Evolutionary conservation across 768 basidiomycete genomes (phyloP).

Genomic region (Suillus subluteus): DNA sequence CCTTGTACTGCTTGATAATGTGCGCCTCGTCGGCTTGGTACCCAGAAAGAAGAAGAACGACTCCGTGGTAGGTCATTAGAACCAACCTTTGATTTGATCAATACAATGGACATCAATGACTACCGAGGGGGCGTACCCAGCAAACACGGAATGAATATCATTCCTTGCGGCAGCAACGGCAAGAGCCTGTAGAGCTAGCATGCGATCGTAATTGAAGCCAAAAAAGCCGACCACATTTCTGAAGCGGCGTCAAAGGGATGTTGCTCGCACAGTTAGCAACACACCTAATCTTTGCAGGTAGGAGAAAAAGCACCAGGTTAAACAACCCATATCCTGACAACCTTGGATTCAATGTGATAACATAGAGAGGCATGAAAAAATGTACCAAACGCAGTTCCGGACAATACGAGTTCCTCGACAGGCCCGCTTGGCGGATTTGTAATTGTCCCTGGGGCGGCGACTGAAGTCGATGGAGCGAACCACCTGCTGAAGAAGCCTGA

Average conservation of each 20-base stretch:
- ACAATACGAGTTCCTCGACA: constrained; percentile 72
- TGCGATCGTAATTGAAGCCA: constrained; percentile 75
- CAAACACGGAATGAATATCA: constrained; percentile 78
- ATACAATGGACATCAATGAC: background rate
- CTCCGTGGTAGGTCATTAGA: constrained; percentile 80
- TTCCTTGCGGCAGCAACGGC: constrained; percentile 65
- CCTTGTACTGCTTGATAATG: constrained; percentile 63
- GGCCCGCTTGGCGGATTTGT: constrained; percentile 49
- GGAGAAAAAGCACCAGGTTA: constrained; percentile 77
- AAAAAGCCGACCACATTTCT: constrained; percentile 76
- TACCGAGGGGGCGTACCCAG: constrained; percentile 53
- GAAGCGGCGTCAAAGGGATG: constrained; percentile 5
- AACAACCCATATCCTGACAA: constrained; percentile 62
- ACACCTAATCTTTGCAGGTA: constrained; percentile 73
- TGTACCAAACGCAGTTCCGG: constrained; percentile 78
- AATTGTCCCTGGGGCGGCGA: constrained; percentile 24
- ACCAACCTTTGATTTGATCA: constrained; percentile 52
- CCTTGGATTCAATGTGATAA: constrained; percentile 3
- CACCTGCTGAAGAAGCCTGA: constrained; percentile 45
- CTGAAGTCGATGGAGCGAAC: constrained; percentile 21
- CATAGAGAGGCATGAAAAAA: constrained; percentile 9
- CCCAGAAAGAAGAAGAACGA: constrained; percentile 69
- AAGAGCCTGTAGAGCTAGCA: constrained; percentile 67
- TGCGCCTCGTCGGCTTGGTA: constrained; percentile 76
- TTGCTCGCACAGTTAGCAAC: constrained; percentile 19